A percentile compares a stretch with the other conserved stretches of the same genome.
Conservation (phyloP, 2,329 filamentous ascomycete species). For the Talaromyces marneffei region DNA sequence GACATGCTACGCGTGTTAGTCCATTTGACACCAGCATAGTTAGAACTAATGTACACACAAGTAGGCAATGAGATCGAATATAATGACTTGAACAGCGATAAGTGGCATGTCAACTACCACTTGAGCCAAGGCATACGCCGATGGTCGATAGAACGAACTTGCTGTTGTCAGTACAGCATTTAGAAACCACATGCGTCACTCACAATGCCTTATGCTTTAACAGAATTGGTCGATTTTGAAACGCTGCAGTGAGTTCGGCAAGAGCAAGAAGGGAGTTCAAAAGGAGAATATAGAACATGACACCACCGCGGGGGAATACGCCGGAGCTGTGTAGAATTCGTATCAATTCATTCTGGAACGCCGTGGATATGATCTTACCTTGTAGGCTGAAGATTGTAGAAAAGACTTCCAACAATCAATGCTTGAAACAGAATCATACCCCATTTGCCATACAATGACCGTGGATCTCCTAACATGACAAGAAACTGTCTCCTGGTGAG, state of each 20-base stretch:
- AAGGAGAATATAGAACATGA: constrained; percentile 57
- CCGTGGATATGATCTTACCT: constrained; percentile 22
- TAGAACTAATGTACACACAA: constrained; percentile 34
- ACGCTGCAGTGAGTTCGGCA: constrained; percentile 56
- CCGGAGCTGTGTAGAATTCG: constrained; percentile 36
- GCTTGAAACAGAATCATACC: constrained; percentile 42
- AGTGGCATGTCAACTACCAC: constrained; percentile 54
- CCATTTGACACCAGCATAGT: constrained; percentile 3
- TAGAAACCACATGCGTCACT: constrained; percentile 14
- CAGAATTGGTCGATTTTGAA: constrained; percentile 58
- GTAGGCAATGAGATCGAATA: constrained; percentile 58
- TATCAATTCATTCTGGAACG: background rate
- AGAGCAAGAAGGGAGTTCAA: constrained; percentile 59
- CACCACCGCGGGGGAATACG: constrained; percentile 55
- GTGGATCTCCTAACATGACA: constrained; percentile 50
- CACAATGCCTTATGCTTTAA: constrained; percentile 64
- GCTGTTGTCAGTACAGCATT: background rate
- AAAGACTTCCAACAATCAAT: constrained; percentile 46
- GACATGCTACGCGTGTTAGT: constrained; percentile 40
- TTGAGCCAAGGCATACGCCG: constrained; percentile 55
- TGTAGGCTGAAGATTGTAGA: constrained; percentile 51
- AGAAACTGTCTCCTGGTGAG: constrained; percentile 52
- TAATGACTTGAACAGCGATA: constrained; percentile 51
- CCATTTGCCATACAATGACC: constrained; percentile 49
- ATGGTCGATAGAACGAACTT: constrained; percentile 60